Evolutionary conservation across 768 basidiomycete genomes (phyloP).

Genomic region (Termitomyces sp.): DNA sequence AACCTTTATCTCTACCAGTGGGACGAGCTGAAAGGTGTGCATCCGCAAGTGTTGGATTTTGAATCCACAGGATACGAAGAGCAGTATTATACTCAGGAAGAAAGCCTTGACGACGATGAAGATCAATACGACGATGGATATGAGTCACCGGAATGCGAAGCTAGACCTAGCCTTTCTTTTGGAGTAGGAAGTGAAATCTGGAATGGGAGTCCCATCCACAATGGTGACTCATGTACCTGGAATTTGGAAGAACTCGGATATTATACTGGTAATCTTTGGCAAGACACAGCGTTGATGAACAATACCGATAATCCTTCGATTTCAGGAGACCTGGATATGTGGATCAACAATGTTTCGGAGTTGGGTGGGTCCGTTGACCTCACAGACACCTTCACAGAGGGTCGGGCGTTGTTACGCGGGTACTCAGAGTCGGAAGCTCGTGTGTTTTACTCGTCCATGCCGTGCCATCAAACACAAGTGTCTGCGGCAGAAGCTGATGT

Average conservation of each 20-base stretch:
- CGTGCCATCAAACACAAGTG: constrained; percentile 22
- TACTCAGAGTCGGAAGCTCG: constrained; percentile 19
- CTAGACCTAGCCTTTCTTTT: neutral
- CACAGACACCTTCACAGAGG: constrained; percentile 44
- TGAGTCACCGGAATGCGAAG: neutral
- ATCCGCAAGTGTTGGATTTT: neutral
- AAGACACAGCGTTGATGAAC: neutral
- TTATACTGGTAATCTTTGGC: neutral
- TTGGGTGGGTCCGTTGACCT: constrained; percentile 7
- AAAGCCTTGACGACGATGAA: neutral
- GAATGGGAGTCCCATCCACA: neutral
- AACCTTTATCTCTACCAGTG: neutral
- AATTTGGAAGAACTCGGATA: neutral
- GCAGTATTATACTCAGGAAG: neutral
- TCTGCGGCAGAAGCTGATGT: constrained; percentile 62
- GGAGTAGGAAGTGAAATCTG: neutral
- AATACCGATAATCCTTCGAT: neutral
- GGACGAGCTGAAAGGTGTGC: constrained; percentile 5
- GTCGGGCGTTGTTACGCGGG: constrained; percentile 50
- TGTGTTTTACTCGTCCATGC: constrained; percentile 2
- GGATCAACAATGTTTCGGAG: constrained; percentile 8
- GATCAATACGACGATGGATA: neutral
- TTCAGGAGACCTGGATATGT: constrained; percentile 1
- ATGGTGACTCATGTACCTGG: neutral
- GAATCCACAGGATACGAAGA: neutral